A percentile compares a stretch with the other conserved stretches of the same genome.
Evolutionary conservation across 2,329 filamentous ascomycete genomes (phyloP).

Genomic region (Podosphaera aphanis): DNA sequence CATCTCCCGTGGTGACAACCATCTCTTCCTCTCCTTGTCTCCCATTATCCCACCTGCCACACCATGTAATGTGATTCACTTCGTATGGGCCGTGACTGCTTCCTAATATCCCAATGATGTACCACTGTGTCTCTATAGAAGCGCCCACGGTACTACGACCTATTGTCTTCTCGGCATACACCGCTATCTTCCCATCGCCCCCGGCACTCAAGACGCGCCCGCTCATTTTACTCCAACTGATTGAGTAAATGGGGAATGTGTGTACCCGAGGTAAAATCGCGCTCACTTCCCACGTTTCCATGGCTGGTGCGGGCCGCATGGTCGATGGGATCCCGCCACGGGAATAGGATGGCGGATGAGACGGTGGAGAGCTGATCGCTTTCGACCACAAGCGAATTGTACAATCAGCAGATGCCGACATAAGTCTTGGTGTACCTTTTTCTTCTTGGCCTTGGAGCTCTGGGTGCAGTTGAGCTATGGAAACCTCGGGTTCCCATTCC

Average conservation of each 20-base stretch:
- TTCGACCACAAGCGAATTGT: slow-evolving; percentile 62
- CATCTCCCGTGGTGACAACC: slow-evolving; percentile 75
- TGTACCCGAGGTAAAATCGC: slow-evolving; percentile 52
- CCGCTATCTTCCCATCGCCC: slow-evolving; percentile 58
- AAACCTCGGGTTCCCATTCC: slow-evolving; percentile 35
- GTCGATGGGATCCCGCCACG: slow-evolving; percentile 59
- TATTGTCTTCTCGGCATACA: slow-evolving; percentile 42
- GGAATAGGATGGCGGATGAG: slow-evolving; percentile 14
- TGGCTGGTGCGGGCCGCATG: slow-evolving; percentile 45
- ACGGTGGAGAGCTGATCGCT: slow-evolving; percentile 12
- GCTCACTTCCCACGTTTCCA: slow-evolving; percentile 69
- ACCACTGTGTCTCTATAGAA: slow-evolving; percentile 35
- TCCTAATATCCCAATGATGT: slow-evolving; percentile 40
- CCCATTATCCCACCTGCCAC: slow-evolving; percentile 46
- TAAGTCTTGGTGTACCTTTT: slow-evolving; percentile 26
- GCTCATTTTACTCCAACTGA: slow-evolving; percentile 56
- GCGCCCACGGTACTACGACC: slow-evolving; percentile 12
- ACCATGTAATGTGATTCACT: slow-evolving; percentile 82
- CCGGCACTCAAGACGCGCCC: slow-evolving; percentile 72
- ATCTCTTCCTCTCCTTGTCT: slow-evolving; percentile 51
- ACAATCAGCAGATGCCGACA: slow-evolving; percentile 68
- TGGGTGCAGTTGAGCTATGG: slow-evolving; percentile 5
- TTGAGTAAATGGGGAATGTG: slow-evolving; percentile 60
- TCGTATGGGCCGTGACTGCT: slow-evolving; percentile 81
- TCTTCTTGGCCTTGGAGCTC: slow-evolving; percentile 5